Percentiles rank a stretch among this genome's conserved stretches.
These are phyloP conservation scores for Austroboletus novae-zelandiae DNA, from an alignment of 1,284 basidiomycete species.

Conservation along the genomic window DNA sequence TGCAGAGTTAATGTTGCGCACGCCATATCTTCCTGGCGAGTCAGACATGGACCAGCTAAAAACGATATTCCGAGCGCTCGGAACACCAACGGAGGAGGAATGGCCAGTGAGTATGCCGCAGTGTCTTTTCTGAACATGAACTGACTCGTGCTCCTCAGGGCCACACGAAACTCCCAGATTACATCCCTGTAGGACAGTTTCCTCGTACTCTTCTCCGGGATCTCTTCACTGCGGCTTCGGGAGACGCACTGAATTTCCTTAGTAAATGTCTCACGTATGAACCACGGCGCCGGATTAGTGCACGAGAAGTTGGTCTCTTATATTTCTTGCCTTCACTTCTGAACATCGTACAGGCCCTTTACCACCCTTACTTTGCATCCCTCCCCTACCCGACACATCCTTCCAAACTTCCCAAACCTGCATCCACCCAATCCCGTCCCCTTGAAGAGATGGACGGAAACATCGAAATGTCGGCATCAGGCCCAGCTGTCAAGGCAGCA, in stretches of 20 bases:
- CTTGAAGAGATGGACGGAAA: slow-evolving; percentile 76
- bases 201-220: slow-evolving; percentile 80
- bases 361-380: slow-evolving; percentile 76
- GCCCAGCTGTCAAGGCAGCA: slow-evolving; percentile 38
- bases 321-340: neutral
- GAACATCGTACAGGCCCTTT: slow-evolving; percentile 52
- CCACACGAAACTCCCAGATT: slow-evolving; percentile 87
- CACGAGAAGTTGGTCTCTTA: slow-evolving; percentile 59
- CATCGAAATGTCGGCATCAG: slow-evolving; percentile 41
- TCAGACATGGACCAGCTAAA: slow-evolving; percentile 96
- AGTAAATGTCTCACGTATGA: slow-evolving; percentile 82
- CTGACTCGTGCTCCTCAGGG: slow-evolving; percentile 49
- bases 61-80: slow-evolving; percentile 91
- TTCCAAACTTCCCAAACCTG: slow-evolving; percentile 78
- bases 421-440: slow-evolving; percentile 45
- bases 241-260: slow-evolving; percentile 85
- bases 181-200: slow-evolving; percentile 79
- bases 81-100: slow-evolving; percentile 93
- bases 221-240: slow-evolving; percentile 88
- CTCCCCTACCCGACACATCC: slow-evolving; percentile 80
- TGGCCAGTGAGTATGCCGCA: slow-evolving; percentile 75
- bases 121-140: neutral
- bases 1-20: slow-evolving; percentile 93
- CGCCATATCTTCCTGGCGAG: slow-evolving; percentile 90
- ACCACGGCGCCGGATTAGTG: slow-evolving; percentile 78